Evolutionary conservation across 1,284 basidiomycete species (phyloP), one percentile per base, ranked within the genome.

Genomic region (Cutaneotrichosporon sp.): DNA sequence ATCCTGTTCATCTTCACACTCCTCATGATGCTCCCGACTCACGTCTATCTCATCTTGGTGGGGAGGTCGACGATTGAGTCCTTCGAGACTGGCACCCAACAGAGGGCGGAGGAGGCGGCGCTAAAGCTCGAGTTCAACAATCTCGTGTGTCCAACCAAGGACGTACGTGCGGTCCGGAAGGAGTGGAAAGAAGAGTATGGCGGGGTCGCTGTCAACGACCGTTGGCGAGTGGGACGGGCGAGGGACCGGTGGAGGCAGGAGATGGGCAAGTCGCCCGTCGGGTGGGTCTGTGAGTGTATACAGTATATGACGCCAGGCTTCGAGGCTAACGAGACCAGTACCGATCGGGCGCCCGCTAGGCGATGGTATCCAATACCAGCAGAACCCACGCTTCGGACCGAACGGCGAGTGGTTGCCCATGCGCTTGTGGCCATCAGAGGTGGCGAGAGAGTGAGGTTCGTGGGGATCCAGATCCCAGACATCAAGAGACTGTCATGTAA

Each of bases 131-230:
- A 74, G 64, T 79, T 65, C 46, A 50, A 56, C 36, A 46, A 32
- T 38, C 38, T 40, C 21, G 13, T 40, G 42, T 62, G 60, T 59
- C 51, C 52, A 36, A 56, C 34, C 5, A 62, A 61, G 11, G 68
- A 68, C 32, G 62, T 59, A 13, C 53, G 63, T 1, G 22, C 38
- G 4, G 57, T 62, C 10, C 46, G 52, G 34, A 69, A 26, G 36
- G 61, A 57, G 51, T 81, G 80, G 80, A 70, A 75, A 30, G 67
- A 71, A 22, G 78, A 81, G 60, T 81, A 69, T 64, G 80, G 80
- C 7, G 74, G 75, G 6, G 60, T 73, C 0, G 14, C 63, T 2
- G 71, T 76, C 4, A 78, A 76, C 57, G 76, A 69, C 50, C 69
- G 77, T n/a, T 81, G 79, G 79, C 63, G 56, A 18, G 69, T 69